phyloP scores from a whole-genome alignment of 768 basidiomycete genomes.

The Amanita pseudoporphyria region DNA sequence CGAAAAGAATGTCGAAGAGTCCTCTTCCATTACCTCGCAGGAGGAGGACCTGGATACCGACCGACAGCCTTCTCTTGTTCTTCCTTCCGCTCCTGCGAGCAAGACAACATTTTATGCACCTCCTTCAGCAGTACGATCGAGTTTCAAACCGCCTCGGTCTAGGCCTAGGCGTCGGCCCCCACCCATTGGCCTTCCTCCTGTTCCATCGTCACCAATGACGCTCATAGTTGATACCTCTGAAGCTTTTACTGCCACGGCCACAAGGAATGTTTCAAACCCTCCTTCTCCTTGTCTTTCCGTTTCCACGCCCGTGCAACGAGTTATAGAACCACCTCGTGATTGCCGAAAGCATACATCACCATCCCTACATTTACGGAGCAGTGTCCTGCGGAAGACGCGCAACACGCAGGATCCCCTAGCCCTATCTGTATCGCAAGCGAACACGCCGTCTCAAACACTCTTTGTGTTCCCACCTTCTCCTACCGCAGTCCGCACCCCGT shows the following conservation, averaged over 20 bases:
- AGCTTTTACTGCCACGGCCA: constrained; percentile 8
- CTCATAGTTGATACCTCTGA: constrained; percentile 29
- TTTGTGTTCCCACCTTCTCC: constrained; percentile 83
- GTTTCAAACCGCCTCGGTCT: constrained; percentile 22
- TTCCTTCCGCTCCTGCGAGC: constrained; percentile 50
- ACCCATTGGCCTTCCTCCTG: constrained; percentile 52
- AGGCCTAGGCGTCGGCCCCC: constrained; percentile 54
- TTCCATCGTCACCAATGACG: constrained; percentile 64
- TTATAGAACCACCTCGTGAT: constrained; percentile 35
- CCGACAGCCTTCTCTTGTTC: constrained; percentile 21
- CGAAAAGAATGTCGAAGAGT: constrained; percentile 23
- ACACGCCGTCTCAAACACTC: constrained; percentile 69
- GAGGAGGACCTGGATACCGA: constrained; percentile 28
- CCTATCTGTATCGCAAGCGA: constrained; percentile 17
- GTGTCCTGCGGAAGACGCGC: constrained; percentile 24
- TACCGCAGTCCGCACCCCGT: constrained; percentile 52
- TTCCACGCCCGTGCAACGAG: constrained; percentile 13
- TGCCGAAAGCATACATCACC: constrained; percentile 47
- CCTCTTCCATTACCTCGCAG: constrained; percentile 31
- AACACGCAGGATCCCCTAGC: constrained; percentile 15
- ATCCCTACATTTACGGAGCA: constrained; percentile 42
- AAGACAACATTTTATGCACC: constrained; percentile 49
- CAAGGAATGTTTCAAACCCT: constrained; percentile 10
- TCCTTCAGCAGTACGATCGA: constrained; percentile 44
- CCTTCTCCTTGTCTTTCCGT: constrained; percentile 12